Base-by-base conservation (phyloP, 208 protist species). In the Leishmania braziliensis region DNA sequence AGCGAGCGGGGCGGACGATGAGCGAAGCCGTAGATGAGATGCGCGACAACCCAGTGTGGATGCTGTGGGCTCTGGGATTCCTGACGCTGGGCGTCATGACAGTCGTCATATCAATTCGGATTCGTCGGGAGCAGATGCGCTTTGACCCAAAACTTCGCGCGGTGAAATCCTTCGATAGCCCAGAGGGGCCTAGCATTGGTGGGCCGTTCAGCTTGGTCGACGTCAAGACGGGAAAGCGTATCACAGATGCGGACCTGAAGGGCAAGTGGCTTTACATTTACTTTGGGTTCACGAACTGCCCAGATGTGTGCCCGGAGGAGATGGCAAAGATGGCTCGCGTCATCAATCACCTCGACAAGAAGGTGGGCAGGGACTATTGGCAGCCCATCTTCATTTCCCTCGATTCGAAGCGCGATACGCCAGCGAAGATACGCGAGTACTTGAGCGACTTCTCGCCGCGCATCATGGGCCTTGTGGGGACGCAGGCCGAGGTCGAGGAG, bases 251-350 rank as follows among this genome's bases (percentile, higher is more conserved):
- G 79, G 91, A 98, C 77, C 89, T 98, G 53, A 70, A 84, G 29
- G 98, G 98, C 23, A 97, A 98, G 85, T 99, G 91, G 89, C 53
- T 94, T 48, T 95, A 99, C 68, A 91, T 99, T 43, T 99, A 99
- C 88, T 99, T 99, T 89, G 98, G 98, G 60, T 99, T 99, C 88
- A 99, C 97, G 5, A 97, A 98, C 88, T 99, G 98, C 87, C 98
- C 98, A 8, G 98, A 99, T 82, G 92, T 99, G 63, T 99, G 98
- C 83, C 98, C 98, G 56, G 93, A 96, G 58, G 98, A 99, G 88
- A 94, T 99, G 91, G 89, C 95, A 8, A 99, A 99, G 87, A 93
- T 99, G 87, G 90, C 91, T 26, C 88, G 89, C 29, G 95, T 97
- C 14, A 86, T 98, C 46, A 75, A 87, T 2, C 84, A 88, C 53